A percentile compares a stretch with the other conserved stretches of the same genome.
These are phyloP conservation scores for Penicillium taxi DNA, from an alignment of 495 filamentous ascomycete species.

Conservation along the genomic window DNA sequence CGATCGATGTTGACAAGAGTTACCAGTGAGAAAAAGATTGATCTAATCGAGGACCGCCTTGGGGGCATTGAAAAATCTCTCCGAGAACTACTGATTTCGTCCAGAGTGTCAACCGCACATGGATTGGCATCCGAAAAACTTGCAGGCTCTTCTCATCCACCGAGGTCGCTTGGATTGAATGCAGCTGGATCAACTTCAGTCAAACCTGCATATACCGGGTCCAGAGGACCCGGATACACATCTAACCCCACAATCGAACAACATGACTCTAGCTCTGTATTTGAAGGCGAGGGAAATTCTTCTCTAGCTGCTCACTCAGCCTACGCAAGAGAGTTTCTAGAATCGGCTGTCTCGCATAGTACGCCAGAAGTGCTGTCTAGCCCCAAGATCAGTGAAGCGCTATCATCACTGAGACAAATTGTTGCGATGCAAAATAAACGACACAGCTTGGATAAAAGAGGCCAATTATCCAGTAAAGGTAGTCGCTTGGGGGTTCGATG, in stretches of 20 bases:
- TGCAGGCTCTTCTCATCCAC: constrained; percentile 13
- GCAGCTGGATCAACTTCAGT: constrained; percentile 2
- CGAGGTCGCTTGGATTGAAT: constrained; percentile 2
- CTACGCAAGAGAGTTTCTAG: constrained; percentile 55
- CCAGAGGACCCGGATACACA: constrained; percentile 16
- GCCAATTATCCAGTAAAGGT: constrained; percentile 36
- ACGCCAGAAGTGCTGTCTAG: constrained; percentile 36
- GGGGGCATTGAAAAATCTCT: constrained; percentile 49
- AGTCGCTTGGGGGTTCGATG: constrained; percentile 29
- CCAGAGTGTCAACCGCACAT: constrained; percentile 7
- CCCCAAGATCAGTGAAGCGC: constrained; percentile 47
- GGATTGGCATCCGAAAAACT: not conserved
- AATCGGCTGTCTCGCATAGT: constrained; percentile 49
- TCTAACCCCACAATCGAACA: constrained; percentile 27
- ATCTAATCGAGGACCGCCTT: constrained; percentile 56
- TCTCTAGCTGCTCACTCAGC: constrained; percentile 55
- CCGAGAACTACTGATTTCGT: constrained; percentile 22
- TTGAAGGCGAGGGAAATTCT: constrained; percentile 55
- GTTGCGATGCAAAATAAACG: constrained; percentile 41
- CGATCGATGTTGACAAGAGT: constrained; percentile 1
- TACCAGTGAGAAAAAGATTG: constrained; percentile 59
- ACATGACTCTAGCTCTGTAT: constrained; percentile 37
- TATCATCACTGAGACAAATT: constrained; percentile 51
- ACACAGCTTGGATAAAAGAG: constrained; percentile 30
- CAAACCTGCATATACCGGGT: constrained; percentile 9